phyloP scores from a whole-genome alignment of 441 rosid species.

The Viola pubescens region DNA sequence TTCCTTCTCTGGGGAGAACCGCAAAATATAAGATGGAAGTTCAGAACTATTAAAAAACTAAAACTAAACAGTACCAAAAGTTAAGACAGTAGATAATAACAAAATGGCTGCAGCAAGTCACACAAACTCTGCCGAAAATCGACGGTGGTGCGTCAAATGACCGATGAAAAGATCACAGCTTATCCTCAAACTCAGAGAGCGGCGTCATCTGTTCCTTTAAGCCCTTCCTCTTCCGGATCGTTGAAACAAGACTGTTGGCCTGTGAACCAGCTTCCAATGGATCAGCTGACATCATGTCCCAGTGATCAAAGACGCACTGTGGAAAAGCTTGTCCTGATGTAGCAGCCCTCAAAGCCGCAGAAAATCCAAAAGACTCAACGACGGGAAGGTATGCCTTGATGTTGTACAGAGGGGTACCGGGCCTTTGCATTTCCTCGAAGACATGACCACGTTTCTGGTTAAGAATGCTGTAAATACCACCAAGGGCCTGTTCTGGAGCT shows the following conservation, averaged over 20 bases:
- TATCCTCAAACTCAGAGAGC: conserved; percentile 34
- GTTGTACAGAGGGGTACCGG: conserved; percentile 32
- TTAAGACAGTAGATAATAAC: too few species aligned
- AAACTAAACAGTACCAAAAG: too few species aligned
- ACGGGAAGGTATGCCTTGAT: conserved; percentile 47
- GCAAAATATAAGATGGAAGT: too few species aligned
- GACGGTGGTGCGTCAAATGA: too few species aligned
- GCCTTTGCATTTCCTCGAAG: conserved; percentile 43
- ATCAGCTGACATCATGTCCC: conserved; percentile 43
- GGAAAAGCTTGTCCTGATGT: conserved; percentile 45
- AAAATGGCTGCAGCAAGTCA: too few species aligned
- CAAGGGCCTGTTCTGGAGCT: conserved; percentile 41
- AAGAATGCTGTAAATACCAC: conserved; percentile 38
- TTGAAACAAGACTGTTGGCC: conserved; percentile 27
- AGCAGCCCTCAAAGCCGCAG: conserved; percentile 29
- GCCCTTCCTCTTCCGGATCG: conserved; percentile 48
- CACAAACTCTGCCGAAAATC: too few species aligned
- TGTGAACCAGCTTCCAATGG: conserved; percentile 41
- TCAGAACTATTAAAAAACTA: too few species aligned
- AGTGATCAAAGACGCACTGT: conserved; percentile 37
- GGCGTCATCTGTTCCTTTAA: conserved; percentile 48
- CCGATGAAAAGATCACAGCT: conserved; percentile 14
- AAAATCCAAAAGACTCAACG: conserved; percentile 40
- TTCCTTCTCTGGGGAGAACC: too few species aligned
- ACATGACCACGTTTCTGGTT: conserved; percentile 45